phyloP scores from a whole-genome alignment of 208 protist genomes.

The Trichomonas tenax region DNA sequence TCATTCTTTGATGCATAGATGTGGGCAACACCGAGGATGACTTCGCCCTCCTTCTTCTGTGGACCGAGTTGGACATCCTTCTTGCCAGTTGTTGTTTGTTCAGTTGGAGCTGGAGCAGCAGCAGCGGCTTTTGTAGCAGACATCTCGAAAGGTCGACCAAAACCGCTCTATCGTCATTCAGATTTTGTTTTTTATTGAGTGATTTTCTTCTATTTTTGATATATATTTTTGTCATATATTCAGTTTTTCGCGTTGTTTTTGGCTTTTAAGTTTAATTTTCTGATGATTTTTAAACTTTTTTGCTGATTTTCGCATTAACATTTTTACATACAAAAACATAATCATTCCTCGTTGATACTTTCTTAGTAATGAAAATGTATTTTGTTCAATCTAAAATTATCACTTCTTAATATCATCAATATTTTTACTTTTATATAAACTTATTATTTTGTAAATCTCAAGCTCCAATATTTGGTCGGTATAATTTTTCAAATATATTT shows the following conservation, averaged over 20 bases:
- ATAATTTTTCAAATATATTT: too few species aligned
- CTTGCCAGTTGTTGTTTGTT: background rate
- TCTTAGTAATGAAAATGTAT: background rate
- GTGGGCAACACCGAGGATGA: constrained; percentile 86
- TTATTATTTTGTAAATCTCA: too few species aligned
- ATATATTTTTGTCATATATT: background rate
- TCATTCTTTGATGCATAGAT: constrained; percentile 99
- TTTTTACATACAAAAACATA: background rate
- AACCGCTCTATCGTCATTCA: background rate
- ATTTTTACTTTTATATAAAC: too few species aligned
- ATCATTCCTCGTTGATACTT: too few species aligned
- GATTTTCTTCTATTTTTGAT: background rate
- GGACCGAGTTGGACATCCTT: background rate
- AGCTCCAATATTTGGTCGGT: too few species aligned
- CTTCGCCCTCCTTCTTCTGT: background rate
- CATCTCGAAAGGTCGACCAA: background rate
- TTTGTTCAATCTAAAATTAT: too few species aligned
- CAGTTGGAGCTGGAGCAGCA: background rate
- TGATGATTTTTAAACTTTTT: background rate
- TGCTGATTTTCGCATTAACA: background rate
- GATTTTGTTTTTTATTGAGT: too few species aligned
- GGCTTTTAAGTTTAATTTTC: background rate
- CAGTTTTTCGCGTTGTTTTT: background rate
- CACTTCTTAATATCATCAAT: too few species aligned
- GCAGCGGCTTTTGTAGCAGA: background rate